These are phyloP conservation scores for Colletotrichum higginsianum DNA, from an alignment of 2,329 filamentous ascomycete species.

Conservation along the genomic window DNA sequence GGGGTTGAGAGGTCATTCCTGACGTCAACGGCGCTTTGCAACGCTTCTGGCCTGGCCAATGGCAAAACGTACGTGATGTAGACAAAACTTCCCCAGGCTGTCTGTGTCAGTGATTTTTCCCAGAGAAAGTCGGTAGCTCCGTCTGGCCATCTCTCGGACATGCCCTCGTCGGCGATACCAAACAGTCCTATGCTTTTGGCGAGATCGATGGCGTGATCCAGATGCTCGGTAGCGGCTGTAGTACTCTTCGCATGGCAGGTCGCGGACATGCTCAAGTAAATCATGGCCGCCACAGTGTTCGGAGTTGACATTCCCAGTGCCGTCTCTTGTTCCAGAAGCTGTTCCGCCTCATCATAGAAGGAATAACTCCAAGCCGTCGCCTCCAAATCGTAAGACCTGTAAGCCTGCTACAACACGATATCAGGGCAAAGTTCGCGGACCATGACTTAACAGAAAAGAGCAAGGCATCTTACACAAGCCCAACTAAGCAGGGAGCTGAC, in stretches of 20 bases:
- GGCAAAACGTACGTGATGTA: slow-evolving; percentile 31
- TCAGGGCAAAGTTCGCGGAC: background rate
- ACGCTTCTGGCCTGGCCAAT: background rate
- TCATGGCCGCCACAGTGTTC: slow-evolving; percentile 12
- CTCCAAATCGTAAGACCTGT: slow-evolving; percentile 11
- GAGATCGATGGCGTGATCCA: slow-evolving; percentile 22
- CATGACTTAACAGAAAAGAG: background rate
- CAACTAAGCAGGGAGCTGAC: slow-evolving; percentile 42
- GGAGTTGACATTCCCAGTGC: slow-evolving; percentile 1
- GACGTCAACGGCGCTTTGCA: background rate
- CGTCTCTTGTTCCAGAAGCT: background rate
- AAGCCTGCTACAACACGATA: slow-evolving; percentile 17
- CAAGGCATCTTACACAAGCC: slow-evolving; percentile 21
- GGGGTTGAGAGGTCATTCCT: background rate
- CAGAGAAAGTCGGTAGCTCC: slow-evolving; percentile 2
- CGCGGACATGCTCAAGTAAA: slow-evolving; percentile 31
- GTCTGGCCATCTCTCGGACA: slow-evolving; percentile 5
- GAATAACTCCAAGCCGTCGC: slow-evolving; percentile 6
- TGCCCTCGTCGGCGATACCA: background rate
- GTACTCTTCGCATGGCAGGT: slow-evolving; percentile 19
- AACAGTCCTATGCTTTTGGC: slow-evolving; percentile 23
- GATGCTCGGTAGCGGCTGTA: background rate
- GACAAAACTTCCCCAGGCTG: slow-evolving; percentile 34
- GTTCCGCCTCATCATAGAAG: slow-evolving; percentile 20
- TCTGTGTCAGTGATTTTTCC: slow-evolving; percentile 12